Conservation (phyloP, 2,329 filamentous ascomycete genomes). For the Ascocoryne sarcoides region DNA sequence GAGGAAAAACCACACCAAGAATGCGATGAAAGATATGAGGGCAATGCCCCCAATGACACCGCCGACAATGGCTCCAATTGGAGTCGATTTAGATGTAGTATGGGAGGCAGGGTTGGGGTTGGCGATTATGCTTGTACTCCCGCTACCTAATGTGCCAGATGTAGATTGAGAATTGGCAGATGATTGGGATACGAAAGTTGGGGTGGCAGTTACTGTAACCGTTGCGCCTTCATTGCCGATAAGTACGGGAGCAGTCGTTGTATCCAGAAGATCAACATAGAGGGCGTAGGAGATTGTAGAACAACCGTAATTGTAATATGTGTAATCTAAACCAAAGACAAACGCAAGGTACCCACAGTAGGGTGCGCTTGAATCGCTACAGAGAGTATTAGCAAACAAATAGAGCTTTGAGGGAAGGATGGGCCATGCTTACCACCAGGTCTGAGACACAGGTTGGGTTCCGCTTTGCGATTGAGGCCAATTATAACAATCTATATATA, state of each 20-base stretch:
- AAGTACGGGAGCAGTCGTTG: neutral
- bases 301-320: slow-evolving; percentile 19
- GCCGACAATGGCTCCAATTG: slow-evolving; percentile 17
- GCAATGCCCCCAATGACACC: slow-evolving; percentile 17
- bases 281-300: slow-evolving; percentile 10
- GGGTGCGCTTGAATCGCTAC: slow-evolving; percentile 8
- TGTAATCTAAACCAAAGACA: slow-evolving; percentile 8
- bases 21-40: slow-evolving; percentile 6
- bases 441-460: slow-evolving; percentile 10
- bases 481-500: slow-evolving; percentile 12
- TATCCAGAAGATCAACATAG: slow-evolving; percentile 8
- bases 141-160: neutral
- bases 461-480: slow-evolving; percentile 9
- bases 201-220: slow-evolving; percentile 1
- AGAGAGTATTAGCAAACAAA: neutral
- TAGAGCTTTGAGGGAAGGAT: neutral
- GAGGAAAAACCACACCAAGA: slow-evolving; percentile 13
- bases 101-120: slow-evolving; percentile 4
- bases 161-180: neutral
- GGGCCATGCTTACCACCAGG: slow-evolving; percentile 12
- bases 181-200: neutral
- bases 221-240: neutral
- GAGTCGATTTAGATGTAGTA: slow-evolving; percentile 3
- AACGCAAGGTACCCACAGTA: slow-evolving; percentile 20
- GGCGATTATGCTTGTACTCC: neutral